phyloP scores from a whole-genome alignment of 352 stramenopile species.

The Halophytophthora polymorphica region DNA sequence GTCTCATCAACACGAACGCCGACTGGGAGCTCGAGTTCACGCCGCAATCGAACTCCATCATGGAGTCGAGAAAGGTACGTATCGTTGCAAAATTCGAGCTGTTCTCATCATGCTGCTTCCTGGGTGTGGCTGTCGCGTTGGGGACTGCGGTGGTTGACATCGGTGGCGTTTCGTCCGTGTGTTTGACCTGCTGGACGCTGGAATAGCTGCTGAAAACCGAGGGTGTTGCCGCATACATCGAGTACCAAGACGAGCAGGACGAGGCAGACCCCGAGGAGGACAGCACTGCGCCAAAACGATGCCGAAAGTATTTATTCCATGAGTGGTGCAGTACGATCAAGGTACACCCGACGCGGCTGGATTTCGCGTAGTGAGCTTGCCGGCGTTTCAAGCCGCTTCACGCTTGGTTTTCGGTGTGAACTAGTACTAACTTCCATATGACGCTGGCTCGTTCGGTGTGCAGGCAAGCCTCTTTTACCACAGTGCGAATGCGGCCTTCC shows the following conservation, averaged over 20 bases:
- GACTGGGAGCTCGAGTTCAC: slow-evolving; percentile 78
- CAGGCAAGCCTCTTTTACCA: slow-evolving; percentile 73
- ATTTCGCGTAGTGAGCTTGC: no score
- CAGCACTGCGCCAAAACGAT: slow-evolving; percentile 5
- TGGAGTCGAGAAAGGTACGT: slow-evolving; percentile 81
- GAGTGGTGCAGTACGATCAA: slow-evolving; percentile 80
- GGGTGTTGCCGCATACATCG: slow-evolving; percentile 68
- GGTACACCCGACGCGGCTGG: slow-evolving; percentile 20
- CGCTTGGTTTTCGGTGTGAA: no score
- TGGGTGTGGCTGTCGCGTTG: slow-evolving; percentile 1
- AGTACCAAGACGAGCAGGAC: slow-evolving; percentile 37
- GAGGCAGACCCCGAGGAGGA: slow-evolving; percentile 1
- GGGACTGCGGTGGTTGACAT: slow-evolving; percentile 1
- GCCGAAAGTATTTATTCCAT: slow-evolving; percentile 80
- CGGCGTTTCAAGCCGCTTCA: not conserved
- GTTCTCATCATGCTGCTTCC: not conserved
- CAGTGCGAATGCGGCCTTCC: slow-evolving; percentile 72
- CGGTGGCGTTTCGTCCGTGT: not conserved
- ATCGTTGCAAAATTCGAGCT: not conserved
- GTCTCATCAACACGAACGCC: slow-evolving; percentile 72
- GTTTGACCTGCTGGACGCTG: not conserved
- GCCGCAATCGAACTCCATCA: slow-evolving; percentile 64
- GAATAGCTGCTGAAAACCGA: slow-evolving; percentile 60
- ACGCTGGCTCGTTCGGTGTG: not conserved
- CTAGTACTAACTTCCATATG: no score